Evolutionary conservation across 1,139 yeast species (phyloP), one percentile per base, ranked within the genome.

Genomic region (Suhomyces wounanorum): DNA sequence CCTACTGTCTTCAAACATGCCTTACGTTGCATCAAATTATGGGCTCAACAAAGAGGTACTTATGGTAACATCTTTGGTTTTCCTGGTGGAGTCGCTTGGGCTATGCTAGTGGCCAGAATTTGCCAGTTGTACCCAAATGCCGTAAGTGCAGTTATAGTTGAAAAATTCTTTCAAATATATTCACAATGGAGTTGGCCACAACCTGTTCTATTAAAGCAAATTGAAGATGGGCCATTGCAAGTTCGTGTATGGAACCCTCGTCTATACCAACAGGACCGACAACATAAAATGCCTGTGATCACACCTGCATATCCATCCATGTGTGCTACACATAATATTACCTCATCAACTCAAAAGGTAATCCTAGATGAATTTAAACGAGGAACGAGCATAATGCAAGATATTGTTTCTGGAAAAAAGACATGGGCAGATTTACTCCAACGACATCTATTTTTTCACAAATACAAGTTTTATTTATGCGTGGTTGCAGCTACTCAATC

Each of bases 1-100:
- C 94, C 95, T 11, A 86, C 91, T 13, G 96, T 90, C 1, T 94
- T 94, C 73, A 90, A 91, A 63, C 94, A 91, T 61, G 97, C 98
- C 0, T 74, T 94, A 52, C 75, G 99, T 55, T 94, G 96, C 23
- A 88, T 94, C 52, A 94, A 94, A 67, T 76, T 94, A 65, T 94
- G 99, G 99, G 99, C 99, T 0, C 95, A 91, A 65, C 83, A 91
- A 60, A 79, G 98, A 51, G 99, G 97, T 0, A 82, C 94, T 16
- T 94, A 94, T 68, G 98, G 89, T 5, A 94, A 94, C 64, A 87
- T 94, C 44, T 90, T 87, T 78, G 99, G 99, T 0, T 94, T 94
- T 69, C 99, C 99, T 0, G 99, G 99, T 60, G 99, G 99, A 68
- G 99, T 94, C 35, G 99, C 99, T 0, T 94, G 99, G 99, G 99